Evolutionary conservation across 2,329 filamentous ascomycete genomes (phyloP).

Genomic region (Blastomyces gilchristii): DNA sequence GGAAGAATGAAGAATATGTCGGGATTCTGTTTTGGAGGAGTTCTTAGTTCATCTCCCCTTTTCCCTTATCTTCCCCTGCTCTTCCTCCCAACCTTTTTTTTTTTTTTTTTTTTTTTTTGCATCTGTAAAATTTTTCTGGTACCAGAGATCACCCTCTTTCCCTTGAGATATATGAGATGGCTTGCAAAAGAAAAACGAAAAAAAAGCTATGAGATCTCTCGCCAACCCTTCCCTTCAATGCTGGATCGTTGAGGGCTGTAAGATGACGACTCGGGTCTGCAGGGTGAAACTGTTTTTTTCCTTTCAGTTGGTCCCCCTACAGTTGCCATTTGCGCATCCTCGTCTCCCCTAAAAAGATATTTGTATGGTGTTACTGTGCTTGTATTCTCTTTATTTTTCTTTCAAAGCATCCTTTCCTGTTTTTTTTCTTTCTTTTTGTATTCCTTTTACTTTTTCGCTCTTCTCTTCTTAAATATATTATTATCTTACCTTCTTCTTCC

Average conservation of each 20-base stretch:
- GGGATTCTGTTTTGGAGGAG: neutral
- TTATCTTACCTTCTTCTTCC: neutral
- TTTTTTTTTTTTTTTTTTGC: too few relatives aligned
- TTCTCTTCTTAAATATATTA: slow-evolving; percentile 1
- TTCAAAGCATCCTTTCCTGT: neutral
- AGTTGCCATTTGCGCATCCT: slow-evolving; percentile 13
- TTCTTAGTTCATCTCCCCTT: neutral
- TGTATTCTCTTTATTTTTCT: slow-evolving; percentile 12
- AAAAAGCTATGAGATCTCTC: neutral
- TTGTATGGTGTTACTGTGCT: slow-evolving; percentile 4
- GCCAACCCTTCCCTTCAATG: neutral
- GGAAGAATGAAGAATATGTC: neutral
- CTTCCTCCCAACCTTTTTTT: neutral
- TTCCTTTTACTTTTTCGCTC: neutral
- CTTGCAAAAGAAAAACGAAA: neutral
- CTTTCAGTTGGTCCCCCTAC: slow-evolving; percentile 1
- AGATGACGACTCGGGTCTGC: neutral
- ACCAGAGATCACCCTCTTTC: neutral
- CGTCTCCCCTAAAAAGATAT: slow-evolving; percentile 6
- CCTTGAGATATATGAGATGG: neutral
- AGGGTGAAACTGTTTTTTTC: neutral
- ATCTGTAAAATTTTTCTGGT: neutral
- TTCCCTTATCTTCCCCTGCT: neutral
- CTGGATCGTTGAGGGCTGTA: slow-evolving; percentile 3
- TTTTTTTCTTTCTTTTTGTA: neutral